These are phyloP conservation scores for Hypoxylon sp. DNA, from an alignment of 2,329 filamentous ascomycete genomes.

Conservation along the genomic window DNA sequence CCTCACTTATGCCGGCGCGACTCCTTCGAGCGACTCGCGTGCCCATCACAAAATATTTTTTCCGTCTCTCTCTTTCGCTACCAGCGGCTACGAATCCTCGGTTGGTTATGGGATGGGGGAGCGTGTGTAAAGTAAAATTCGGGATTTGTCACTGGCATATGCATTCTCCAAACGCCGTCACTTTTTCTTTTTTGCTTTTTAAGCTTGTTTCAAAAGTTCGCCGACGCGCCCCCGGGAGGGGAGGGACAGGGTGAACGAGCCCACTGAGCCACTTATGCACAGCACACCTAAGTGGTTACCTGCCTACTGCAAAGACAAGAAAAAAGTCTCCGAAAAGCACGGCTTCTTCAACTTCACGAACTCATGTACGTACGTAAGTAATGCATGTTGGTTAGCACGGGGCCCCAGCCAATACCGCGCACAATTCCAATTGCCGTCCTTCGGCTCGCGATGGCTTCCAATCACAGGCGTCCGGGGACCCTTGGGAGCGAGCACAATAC, in stretches of 20 bases:
- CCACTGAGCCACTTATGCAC: constrained; percentile 25
- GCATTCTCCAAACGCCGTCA: constrained; percentile 11
- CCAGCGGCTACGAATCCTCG: constrained; percentile 8
- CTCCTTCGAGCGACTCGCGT: constrained; percentile 7
- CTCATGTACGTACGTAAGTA: constrained; percentile 1
- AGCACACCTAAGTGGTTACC: constrained; percentile 3
- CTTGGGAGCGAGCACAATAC: background rate
- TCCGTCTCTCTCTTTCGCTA: constrained; percentile 10
- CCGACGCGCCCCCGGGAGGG: background rate
- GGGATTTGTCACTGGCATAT: constrained; percentile 15
- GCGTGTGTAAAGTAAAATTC: background rate
- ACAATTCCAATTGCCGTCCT: constrained; percentile 4
- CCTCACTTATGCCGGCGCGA: constrained; percentile 5
- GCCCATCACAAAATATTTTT: constrained; percentile 4
- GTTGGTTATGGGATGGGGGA: background rate
- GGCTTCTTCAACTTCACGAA: constrained; percentile 2
- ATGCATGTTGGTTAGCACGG: background rate
- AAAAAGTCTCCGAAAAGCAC: constrained; percentile 30
- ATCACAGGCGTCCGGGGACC: constrained; percentile 5
- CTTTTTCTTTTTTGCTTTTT: background rate
- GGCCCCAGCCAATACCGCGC: background rate
- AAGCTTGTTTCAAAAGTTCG: constrained; percentile 9
- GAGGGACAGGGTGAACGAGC: constrained; percentile 1
- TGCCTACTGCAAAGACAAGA: background rate
- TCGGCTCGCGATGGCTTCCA: constrained; percentile 12